Conservation (phyloP, 2,329 filamentous ascomycete species). For the Teratosphaeriaceae sp. region DNA sequence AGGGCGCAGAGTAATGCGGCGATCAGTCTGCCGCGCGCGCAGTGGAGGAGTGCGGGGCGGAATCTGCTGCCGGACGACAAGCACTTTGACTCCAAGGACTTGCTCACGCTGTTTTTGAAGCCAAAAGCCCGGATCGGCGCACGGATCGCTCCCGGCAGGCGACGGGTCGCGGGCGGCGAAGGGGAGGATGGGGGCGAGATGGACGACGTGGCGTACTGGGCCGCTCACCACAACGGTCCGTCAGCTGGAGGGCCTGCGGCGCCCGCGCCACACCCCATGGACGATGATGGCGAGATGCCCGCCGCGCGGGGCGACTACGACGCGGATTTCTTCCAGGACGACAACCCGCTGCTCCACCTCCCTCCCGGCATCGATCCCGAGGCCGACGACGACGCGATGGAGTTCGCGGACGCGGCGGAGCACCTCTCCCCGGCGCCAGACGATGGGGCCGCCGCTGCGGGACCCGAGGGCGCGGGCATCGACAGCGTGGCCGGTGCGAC, state of each 20-base stretch:
- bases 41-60: conserved; percentile 89
- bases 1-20: conserved; percentile 71
- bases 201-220: conserved; percentile 97
- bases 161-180: conserved; percentile 36
- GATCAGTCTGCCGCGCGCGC: conserved; percentile 83
- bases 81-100: conserved; percentile 90
- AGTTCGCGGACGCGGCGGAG: conserved; percentile 75
- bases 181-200: conserved; percentile 67
- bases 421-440: conserved; percentile 65
- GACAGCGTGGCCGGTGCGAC: conserved; percentile 16
- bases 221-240: conserved; percentile 50
- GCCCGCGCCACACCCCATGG: conserved; percentile 22
- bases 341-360: conserved; percentile 65
- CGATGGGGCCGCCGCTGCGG: conserved; percentile 29
- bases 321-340: conserved; percentile 95
- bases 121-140: conserved; percentile 79
- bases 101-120: conserved; percentile 87
- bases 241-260: conserved; percentile 25
- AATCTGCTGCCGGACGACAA: conserved; percentile 96
- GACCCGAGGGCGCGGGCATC: conserved; percentile 22
- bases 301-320: conserved; percentile 74
- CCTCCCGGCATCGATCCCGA: conserved; percentile 54
- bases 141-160: conserved; percentile 43
- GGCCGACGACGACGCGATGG: conserved; percentile 54
- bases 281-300: conserved; percentile 49